Percentiles rank a stretch among this genome's conserved stretches.
Conservation (phyloP, 1,139 yeast species). For the Nakaseomyces nivariensis region DNA sequence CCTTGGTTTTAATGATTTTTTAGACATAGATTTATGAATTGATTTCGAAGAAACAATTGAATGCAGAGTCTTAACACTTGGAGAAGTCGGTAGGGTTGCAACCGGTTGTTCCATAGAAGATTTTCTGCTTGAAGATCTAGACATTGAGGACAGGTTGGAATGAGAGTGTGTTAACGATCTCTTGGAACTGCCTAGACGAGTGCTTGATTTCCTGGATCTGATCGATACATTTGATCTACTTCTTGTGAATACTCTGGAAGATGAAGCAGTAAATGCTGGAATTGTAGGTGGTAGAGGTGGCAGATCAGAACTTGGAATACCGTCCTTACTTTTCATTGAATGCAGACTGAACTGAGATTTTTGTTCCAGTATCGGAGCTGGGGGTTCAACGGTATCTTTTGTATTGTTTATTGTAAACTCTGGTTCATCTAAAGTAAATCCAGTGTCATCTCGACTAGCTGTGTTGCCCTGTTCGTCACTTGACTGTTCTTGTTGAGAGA, state of each 20-base stretch:
- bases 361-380: conserved; percentile 23
- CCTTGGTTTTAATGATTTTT: conserved; percentile 9
- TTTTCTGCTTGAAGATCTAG: conserved; percentile 6
- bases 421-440: background rate
- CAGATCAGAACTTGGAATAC: conserved; percentile 9
- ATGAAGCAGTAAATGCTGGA: conserved; percentile 21
- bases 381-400: conserved; percentile 6
- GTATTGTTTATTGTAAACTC: conserved; percentile 1
- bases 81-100: conserved; percentile 1
- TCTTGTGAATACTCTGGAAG: conserved; percentile 22
- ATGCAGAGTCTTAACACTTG: conserved; percentile 4
- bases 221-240: conserved; percentile 17
- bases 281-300: conserved; percentile 13
- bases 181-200: background rate
- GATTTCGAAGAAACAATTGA: background rate
- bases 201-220: conserved; percentile 4
- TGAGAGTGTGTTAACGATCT: background rate
- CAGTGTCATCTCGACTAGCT: background rate
- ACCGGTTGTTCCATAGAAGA: background rate
- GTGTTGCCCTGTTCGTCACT: background rate
- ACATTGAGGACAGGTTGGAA: conserved; percentile 3
- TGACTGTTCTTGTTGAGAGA: conserved; percentile 1
- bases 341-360: conserved; percentile 27
- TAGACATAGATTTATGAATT: conserved; percentile 13
- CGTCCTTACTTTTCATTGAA: conserved; percentile 11